Evolutionary conservation across 1,139 yeast species (phyloP), one percentile per base, ranked within the genome.

Genomic region (Suhomyces atakaporum): DNA sequence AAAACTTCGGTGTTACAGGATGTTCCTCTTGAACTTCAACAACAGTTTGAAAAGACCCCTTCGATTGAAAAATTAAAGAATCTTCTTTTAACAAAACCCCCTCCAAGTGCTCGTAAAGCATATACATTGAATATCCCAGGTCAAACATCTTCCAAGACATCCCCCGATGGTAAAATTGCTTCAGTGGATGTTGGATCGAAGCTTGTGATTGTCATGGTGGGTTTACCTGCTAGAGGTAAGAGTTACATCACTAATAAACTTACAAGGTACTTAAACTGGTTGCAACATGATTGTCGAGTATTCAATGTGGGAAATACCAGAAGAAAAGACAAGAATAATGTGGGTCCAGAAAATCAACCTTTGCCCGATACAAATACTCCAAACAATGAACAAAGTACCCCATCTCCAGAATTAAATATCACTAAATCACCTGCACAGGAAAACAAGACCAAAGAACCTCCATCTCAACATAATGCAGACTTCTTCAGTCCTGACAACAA

Each of bases 251-350:
- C 97, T 32, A 90, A 89, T 60, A 90, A 90, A 54, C 73, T 90
- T 32, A 83, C 95, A 9, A 66, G 97, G 40, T 90, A 86, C 56
- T 66, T 90, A 53, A 90, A 90, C 62, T 90, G 96, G 95, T 77
- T 86, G 38, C 95, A 89, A 62, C 95, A 88, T 54, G 89, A 84
- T 50, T 84, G 95, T 45, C 73, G 85, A 42, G 94, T 90, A 7
- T 90, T 90, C 66, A 90, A 90, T 56, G 97, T 90, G 22, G 97
- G 97, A 3, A 86, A 90, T 52, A 90, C 97, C 1, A 75, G 97
- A 53, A 74, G 97, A 53, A 77, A 79, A 42, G 84, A 78, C 53
- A 82, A 86, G 31, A 69, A 75, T 38, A 68, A 74, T 33, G 72
- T 77, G 7, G 95, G 95, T 0, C 95, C 95, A 1, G 85, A 86